These are phyloP conservation scores for Apiotrichum mycotoxinovorans DNA, from an alignment of 1,284 basidiomycete genomes.

Conservation along the genomic window DNA sequence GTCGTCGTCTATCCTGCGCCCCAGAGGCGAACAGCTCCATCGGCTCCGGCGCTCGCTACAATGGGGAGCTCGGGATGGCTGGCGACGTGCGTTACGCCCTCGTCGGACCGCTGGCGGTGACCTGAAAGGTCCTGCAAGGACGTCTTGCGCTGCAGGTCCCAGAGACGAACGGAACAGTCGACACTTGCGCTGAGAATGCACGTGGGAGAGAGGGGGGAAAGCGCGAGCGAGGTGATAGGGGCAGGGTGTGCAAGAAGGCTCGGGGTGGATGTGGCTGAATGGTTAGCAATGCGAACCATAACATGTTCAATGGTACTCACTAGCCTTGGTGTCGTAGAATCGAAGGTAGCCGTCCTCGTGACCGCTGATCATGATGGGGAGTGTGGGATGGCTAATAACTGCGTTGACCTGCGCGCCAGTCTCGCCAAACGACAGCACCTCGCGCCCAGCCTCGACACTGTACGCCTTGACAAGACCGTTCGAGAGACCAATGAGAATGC, in stretches of 20 bases:
- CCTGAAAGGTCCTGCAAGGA: constrained; percentile 85
- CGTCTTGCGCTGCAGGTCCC: constrained; percentile 66
- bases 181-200: constrained; percentile 85
- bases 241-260: constrained; percentile 88
- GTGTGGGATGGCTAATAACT: constrained; percentile 84
- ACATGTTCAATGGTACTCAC: constrained; percentile 52
- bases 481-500: constrained; percentile 71
- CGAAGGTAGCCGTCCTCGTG: constrained; percentile 93
- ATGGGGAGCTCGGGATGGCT: constrained; percentile 73
- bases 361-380: constrained; percentile 80
- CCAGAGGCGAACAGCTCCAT: constrained; percentile 87
- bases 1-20: constrained; percentile 22
- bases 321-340: constrained; percentile 69
- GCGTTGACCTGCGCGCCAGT: constrained; percentile 77
- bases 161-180: constrained; percentile 90
- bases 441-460: constrained; percentile 78
- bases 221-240: constrained; percentile 82
- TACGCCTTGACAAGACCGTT: constrained; percentile 88
- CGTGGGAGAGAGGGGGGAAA: constrained; percentile 66
- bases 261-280: constrained; percentile 66
- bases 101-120: constrained; percentile 80
- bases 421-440: constrained; percentile 60
- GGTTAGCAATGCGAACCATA: neutral
- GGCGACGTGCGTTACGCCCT: constrained; percentile 67
- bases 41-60: constrained; percentile 88